Evolutionary conservation across 1,284 basidiomycete species (phyloP).

Genomic region (Cutaneotrichosporon sp.): DNA sequence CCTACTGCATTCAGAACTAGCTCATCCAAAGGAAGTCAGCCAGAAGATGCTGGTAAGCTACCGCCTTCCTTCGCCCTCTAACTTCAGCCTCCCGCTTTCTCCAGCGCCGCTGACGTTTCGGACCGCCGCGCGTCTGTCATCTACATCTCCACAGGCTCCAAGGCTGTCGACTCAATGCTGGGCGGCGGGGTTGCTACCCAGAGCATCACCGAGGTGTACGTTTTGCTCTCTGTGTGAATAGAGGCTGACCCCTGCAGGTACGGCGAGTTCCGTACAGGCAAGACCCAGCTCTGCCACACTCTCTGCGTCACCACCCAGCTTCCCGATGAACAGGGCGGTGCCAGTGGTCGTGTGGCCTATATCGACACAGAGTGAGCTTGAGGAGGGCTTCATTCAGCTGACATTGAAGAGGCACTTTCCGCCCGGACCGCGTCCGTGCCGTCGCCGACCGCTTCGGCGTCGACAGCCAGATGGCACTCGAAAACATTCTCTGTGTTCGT

Average conservation of each 20-base stretch:
- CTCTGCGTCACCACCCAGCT: constrained; percentile 85
- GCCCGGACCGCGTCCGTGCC: constrained; percentile 81
- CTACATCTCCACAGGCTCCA: constrained; percentile 82
- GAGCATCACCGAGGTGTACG: constrained; percentile 71
- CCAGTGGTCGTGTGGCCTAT: constrained; percentile 87
- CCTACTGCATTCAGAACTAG: not conserved
- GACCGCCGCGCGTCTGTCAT: constrained; percentile 76
- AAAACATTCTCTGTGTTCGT: constrained; percentile 54
- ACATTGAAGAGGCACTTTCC: constrained; percentile 70
- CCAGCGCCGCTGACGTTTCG: constrained; percentile 82
- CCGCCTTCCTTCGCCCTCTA: not conserved
- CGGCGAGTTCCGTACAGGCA: constrained; percentile 59
- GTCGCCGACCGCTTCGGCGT: constrained; percentile 90
- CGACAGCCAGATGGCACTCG: constrained; percentile 77
- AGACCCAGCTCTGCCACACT: constrained; percentile 89
- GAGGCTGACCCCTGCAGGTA: constrained; percentile 39
- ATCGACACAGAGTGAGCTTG: constrained; percentile 76
- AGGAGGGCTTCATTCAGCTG: constrained; percentile 13
- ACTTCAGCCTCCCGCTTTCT: constrained; percentile 75
- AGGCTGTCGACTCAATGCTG: constrained; percentile 80
- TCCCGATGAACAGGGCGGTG: constrained; percentile 83
- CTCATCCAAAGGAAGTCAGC: constrained; percentile 69
- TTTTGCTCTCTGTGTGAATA: constrained; percentile 61
- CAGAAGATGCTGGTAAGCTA: constrained; percentile 69
- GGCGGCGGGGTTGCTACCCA: constrained; percentile 86